Evolutionary conservation across 768 basidiomycete species (phyloP).

Genomic region (Pleurotus cornucopiae): DNA sequence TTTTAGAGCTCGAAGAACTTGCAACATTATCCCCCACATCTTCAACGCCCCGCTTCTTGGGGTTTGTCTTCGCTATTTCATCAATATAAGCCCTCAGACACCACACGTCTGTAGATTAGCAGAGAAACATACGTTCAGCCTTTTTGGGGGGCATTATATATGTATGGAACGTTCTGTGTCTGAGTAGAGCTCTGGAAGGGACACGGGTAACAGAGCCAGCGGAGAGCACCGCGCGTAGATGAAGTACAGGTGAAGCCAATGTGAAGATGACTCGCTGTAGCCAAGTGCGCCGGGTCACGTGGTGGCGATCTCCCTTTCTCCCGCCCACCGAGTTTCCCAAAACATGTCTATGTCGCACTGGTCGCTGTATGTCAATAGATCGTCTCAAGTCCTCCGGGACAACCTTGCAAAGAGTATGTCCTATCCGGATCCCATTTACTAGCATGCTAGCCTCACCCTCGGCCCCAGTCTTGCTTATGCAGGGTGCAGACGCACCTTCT

Average conservation of each 20-base stretch:
- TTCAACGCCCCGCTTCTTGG: neutral
- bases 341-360: slow-evolving; percentile 24
- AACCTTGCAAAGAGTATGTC: slow-evolving; percentile 29
- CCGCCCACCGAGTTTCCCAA: neutral
- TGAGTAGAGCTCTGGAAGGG: too few species aligned
- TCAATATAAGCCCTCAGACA: too few species aligned
- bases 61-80: too few species aligned
- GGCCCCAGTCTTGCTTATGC: slow-evolving; percentile 66
- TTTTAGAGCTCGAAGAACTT: neutral
- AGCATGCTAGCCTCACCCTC: neutral
- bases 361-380: slow-evolving; percentile 34
- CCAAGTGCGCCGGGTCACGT: neutral
- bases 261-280: too few species aligned
- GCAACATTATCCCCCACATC: neutral
- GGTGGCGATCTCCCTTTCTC: neutral
- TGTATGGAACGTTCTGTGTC: too few species aligned
- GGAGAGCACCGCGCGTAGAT: too few species aligned
- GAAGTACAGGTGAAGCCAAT: too few species aligned
- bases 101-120: too few species aligned
- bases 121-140: too few species aligned
- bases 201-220: too few species aligned
- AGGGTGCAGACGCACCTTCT: slow-evolving; percentile 62
- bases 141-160: too few species aligned
- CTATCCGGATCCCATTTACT: neutral
- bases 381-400: slow-evolving; percentile 31